Base-by-base conservation (phyloP, 2,329 filamentous ascomycete species). In the Leptographium lundbergii region DNA sequence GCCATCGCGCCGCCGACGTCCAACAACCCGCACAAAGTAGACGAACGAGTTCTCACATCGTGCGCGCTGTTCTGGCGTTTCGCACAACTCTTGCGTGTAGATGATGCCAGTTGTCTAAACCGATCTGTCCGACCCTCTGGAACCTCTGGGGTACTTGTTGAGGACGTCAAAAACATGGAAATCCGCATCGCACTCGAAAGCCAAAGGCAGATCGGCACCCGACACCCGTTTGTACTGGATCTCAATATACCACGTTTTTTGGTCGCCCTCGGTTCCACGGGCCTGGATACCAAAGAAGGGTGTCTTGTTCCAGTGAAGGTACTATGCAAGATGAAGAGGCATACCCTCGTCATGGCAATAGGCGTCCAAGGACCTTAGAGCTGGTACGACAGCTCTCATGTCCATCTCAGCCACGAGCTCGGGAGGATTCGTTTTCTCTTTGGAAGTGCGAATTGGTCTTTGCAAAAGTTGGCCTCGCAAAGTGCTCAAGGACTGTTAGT, bases 1-100 rank as follows among this genome's bases (percentile, higher is more conserved):
- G 25, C 57, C 29, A 19, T 55, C 48, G 27, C 25, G 45, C 29
- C 53, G 50, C 7, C 60, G 57, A 42, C 63, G 54, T 56, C 61
- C 65, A 11, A 68, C 42, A 13, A 67, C 36, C 24, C 65, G 63
- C 17, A 68, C 66, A 32, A 61, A 55, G 60, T 66, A 67, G 47
- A 67, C 52, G 39, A 57, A 64, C 3, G 65, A 66, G 39, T 61
- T 55, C 13, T 59, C 47, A 25, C 58, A 58, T 36, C 63, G 63
- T 19, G 7, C 19, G 27, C 29, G 45, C 19, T 47, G 32, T 22
- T 53, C n/a, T 39, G 22, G 7, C 42, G 55, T 13, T 24, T 24
- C 39, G 27, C 17, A 22, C 4, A 53, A 11, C 27, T 3, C 2
- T 14, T 14, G 13, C 36, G 14, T 39, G 36, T 39, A 5, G 19